Evolutionary conservation across 2,329 filamentous ascomycete genomes (phyloP), one percentile per base, ranked within the genome.

Genomic region (Paraphoma chrysanthemicola): DNA sequence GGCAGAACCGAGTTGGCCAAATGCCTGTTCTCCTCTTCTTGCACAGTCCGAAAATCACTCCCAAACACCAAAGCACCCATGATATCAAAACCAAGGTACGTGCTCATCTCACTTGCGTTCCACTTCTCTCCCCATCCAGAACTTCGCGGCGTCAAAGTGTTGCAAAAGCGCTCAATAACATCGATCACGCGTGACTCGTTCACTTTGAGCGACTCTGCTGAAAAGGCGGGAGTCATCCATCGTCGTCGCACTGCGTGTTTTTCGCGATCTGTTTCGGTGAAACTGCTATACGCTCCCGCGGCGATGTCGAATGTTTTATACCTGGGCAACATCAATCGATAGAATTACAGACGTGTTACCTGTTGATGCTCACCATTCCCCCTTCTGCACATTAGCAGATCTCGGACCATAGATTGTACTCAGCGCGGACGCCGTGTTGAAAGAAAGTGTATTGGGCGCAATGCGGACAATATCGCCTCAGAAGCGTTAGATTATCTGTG

Each of bases 31-130:
- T 67, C 56, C 5, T 64, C 62, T 1, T 68, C 54, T 30, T 72
- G 66, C 23, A 80, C 68, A 64, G 71, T 75, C 43, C 60, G 55
- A 57, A 80, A 76, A 28, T 72, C 60, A 49, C 71, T 68, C 3
- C 75, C 75, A 55, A 78, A 75, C 16, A 71, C 70, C 10, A 80
- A 62, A 29, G 77, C 76, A 10, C 78, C 79, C 75, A 83, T 82
- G 44, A 82, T 74, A 53, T 83, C 81, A 57, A 82, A 79, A 16
- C 77, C 73, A 42, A 82, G 69, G 63, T 74, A 80, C 39, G 74
- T 65, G 67, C 68, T 48, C 62, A 74, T 72, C 18, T 72, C 64
- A 5, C 72, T 70, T 61, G 80, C 77, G 54, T 83, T 77, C 53
- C 76, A 69, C 14, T 76, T 68, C 29, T 59, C 14, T 23, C 75